Conservation (phyloP, 2,329 filamentous ascomycete species). For the Penicillium sp. region DNA sequence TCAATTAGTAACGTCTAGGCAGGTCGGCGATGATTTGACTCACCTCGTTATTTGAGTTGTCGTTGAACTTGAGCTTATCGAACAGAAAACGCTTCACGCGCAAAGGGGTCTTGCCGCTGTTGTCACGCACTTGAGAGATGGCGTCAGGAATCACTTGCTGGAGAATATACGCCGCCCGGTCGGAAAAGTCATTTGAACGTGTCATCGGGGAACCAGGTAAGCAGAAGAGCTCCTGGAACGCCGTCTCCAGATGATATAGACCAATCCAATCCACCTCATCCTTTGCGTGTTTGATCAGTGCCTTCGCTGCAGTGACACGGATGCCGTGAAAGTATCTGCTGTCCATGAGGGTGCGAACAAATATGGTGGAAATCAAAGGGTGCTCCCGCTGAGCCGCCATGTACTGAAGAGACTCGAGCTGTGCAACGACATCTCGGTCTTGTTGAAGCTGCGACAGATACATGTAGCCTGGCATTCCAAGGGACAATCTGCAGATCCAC, state of each 20-base stretch:
- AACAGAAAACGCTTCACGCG: slow-evolving; percentile 81
- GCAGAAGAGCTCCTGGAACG: slow-evolving; percentile 88
- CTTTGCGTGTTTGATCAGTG: slow-evolving; percentile 74
- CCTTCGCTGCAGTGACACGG: slow-evolving; percentile 77
- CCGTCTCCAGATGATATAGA: slow-evolving; percentile 77
- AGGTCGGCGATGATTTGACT: slow-evolving; percentile 9
- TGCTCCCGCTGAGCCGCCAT: slow-evolving; percentile 69
- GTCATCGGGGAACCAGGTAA: slow-evolving; percentile 76
- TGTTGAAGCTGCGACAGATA: slow-evolving; percentile 96
- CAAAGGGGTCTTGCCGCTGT: slow-evolving; percentile 73
- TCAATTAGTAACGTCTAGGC: not conserved
- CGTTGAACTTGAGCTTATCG: slow-evolving; percentile 88
- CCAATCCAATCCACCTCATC: slow-evolving; percentile 74
- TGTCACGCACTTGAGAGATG: slow-evolving; percentile 75
- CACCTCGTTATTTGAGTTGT: slow-evolving; percentile 80
- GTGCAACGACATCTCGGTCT: slow-evolving; percentile 93
- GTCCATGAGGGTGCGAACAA: slow-evolving; percentile 88
- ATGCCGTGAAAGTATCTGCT: slow-evolving; percentile 92
- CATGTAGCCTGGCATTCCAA: slow-evolving; percentile 92
- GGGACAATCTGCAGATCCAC: slow-evolving; percentile 85
- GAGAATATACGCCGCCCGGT: slow-evolving; percentile 81
- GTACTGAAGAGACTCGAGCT: slow-evolving; percentile 73
- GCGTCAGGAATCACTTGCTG: slow-evolving; percentile 81
- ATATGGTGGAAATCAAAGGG: slow-evolving; percentile 82
- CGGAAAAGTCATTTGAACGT: slow-evolving; percentile 85